phyloP scores from a whole-genome alignment of 139 green algal species.

The Desmodesmus armatus region DNA sequence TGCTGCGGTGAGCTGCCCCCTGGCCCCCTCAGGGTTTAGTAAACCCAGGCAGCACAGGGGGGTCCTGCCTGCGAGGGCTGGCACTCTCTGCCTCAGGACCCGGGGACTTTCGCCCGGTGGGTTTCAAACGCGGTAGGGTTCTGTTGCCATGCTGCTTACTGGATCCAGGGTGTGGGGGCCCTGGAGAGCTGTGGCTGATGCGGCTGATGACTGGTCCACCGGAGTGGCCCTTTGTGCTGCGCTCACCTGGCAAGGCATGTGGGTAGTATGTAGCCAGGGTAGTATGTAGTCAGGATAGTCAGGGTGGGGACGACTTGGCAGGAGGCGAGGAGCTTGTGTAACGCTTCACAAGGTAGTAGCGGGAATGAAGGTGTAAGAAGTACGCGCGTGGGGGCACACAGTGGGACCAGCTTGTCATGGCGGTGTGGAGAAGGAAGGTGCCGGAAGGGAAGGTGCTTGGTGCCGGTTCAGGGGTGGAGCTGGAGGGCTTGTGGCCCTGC shows the following conservation, averaged over 20 bases:
- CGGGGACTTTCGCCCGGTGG: slow-evolving; percentile 98
- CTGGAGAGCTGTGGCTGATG: slow-evolving; percentile 69
- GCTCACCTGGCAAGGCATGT: background rate
- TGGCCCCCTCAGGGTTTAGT: slow-evolving; percentile 56
- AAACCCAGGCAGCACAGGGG: slow-evolving; percentile 51
- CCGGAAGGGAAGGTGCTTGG: no score
- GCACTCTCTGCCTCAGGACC: slow-evolving; percentile 96
- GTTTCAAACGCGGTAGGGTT: slow-evolving; percentile 43
- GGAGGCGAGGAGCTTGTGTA: background rate
- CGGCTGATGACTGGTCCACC: slow-evolving; percentile 25
- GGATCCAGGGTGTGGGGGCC: slow-evolving; percentile 66
- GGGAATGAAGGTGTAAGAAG: background rate
- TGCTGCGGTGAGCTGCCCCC: slow-evolving; percentile 93
- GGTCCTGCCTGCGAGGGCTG: slow-evolving; percentile 91
- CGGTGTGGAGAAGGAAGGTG: no score
- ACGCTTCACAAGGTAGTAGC: background rate
- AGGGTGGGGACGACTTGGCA: background rate
- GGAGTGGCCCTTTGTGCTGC: slow-evolving; percentile 50
- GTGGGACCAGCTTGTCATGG: no score
- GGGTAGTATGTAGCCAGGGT: background rate
- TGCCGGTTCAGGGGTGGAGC: no score
- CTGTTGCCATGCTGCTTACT: slow-evolving; percentile 48
- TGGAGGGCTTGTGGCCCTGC: no score
- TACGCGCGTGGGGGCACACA: background rate
- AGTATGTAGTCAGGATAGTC: background rate